Evolutionary conservation across 2,329 filamentous ascomycete genomes (phyloP), one percentile per base, ranked within the genome.

Genomic region (Mycosphaerella sp.): DNA sequence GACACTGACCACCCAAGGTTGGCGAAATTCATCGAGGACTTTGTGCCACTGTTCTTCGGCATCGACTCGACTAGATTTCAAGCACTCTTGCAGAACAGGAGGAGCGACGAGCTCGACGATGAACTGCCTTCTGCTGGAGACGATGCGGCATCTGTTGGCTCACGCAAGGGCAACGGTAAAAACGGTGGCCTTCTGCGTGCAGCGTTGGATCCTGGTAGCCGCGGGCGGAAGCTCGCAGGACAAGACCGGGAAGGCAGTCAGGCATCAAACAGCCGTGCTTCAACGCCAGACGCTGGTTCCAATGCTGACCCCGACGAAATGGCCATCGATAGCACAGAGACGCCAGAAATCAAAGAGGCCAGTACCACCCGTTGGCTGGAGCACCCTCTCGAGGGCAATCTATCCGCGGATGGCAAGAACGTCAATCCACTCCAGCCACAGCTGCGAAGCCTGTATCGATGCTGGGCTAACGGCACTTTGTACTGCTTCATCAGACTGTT

Each of bases 401-500:
- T 77, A 38, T 76, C 79, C 65, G 69, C 81, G 77, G 66, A 79
- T 75, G 39, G 82, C 80, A 61, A 81, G 78, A 72, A 81, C 80
- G 64, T 92, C 80, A 76, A 86, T 73, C 57, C 81, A 41, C 89
- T 95, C 57, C 87, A 90, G 48, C 84, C 87, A 54, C 95, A 93
- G 72, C 79, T 80, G 62, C 87, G 91, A 45, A 83, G 84, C 9
- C 84, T 82, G 72, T 95, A 89, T 75, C 92, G 92, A 68, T 83
- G 97, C 68, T 98, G 95, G 74, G 86, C 85, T 69, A 97, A 96
- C 70, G 82, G 89, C 64, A 89, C 86, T 3, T 85, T 98, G 56
- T 95, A 90, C 68, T 91, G 93, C 72, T 97, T 98, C 78, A 87
- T 98, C 75, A 88, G 86, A 62, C 85, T 95, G 57, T 93, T 98